A percentile compares a stretch with the other conserved stretches of the same genome.
Conservation (phyloP, 2,329 filamentous ascomycete species). For the Fusarium dimerum region DNA sequence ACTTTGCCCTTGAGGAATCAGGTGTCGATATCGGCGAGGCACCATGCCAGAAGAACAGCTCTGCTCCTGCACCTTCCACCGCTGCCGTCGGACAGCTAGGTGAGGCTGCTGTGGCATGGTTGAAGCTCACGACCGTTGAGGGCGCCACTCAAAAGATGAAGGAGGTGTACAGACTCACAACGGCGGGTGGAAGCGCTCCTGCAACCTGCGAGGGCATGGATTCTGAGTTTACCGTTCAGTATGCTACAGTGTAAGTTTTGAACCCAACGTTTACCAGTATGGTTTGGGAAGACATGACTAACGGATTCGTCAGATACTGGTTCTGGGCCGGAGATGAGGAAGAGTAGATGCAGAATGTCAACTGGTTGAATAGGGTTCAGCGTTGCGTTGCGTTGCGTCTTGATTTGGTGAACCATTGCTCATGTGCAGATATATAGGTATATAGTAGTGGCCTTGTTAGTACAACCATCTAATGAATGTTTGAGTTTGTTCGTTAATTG, state of each 20-base stretch:
- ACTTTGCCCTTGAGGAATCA: constrained; percentile 74
- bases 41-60: constrained; percentile 62
- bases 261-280: not conserved
- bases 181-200: constrained; percentile 78
- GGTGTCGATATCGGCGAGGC: constrained; percentile 57
- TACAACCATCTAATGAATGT: not conserved
- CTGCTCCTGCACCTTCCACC: constrained; percentile 61
- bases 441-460: not conserved
- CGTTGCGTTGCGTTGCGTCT: constrained; percentile 2
- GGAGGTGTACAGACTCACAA: constrained; percentile 82
- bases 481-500: no score
- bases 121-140: constrained; percentile 63
- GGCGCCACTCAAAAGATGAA: constrained; percentile 62
- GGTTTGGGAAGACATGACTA: constrained; percentile 5
- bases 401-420: not conserved
- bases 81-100: constrained; percentile 62
- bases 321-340: constrained; percentile 25
- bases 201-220: constrained; percentile 68
- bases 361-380: not conserved
- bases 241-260: constrained; percentile 75
- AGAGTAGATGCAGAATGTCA: not conserved
- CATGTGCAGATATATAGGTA: not conserved
- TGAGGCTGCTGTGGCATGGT: constrained; percentile 75
- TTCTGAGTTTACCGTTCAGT: constrained; percentile 70
- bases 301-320: constrained; percentile 27